These are phyloP conservation scores for Ogataea angusta DNA, from an alignment of 805 yeast genomes.

Conservation along the genomic window DNA sequence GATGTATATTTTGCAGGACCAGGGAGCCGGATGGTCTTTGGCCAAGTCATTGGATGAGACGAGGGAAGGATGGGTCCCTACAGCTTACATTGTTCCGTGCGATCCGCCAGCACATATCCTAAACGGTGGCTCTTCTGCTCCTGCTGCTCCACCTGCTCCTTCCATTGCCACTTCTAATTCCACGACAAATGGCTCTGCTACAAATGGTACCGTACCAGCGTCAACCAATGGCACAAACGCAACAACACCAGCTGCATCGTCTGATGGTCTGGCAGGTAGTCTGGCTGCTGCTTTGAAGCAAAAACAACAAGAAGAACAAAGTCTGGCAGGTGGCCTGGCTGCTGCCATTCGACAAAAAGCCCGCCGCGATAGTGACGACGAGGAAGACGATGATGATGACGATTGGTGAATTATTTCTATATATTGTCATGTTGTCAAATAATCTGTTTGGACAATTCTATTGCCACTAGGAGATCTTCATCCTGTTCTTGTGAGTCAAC, in stretches of 20 bases:
- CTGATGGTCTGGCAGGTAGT: constrained; percentile 37
- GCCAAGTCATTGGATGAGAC: constrained; percentile 74
- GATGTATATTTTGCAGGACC: constrained; percentile 66
- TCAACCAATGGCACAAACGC: constrained; percentile 10
- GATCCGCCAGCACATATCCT: constrained; percentile 42
- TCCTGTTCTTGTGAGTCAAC: constrained; percentile 23
- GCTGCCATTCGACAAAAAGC: constrained; percentile 83
- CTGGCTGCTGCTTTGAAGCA: constrained; percentile 67
- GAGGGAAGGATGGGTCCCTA: constrained; percentile 96
- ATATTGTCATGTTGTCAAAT: not conserved
- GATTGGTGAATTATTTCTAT: constrained; percentile 31
- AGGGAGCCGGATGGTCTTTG: constrained; percentile 91
- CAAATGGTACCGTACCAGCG: constrained; percentile 10
- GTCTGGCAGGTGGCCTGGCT: constrained; percentile 81
- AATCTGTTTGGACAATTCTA: constrained; percentile 19
- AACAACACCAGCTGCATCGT: constrained; percentile 1
- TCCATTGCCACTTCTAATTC: constrained; percentile 21
- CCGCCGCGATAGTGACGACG: constrained; percentile 66
- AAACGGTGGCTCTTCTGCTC: constrained; percentile 32
- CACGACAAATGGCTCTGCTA: constrained; percentile 12
- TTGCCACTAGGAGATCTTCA: constrained; percentile 29
- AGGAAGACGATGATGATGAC: constrained; percentile 64
- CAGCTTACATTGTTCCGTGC: constrained; percentile 74
- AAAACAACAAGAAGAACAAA: constrained; percentile 56
- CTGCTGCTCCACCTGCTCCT: constrained; percentile 31